phyloP scores from a whole-genome alignment of 225 moss, liverwort and hornwort genomes.

The Marchantia polymorpha region DNA sequence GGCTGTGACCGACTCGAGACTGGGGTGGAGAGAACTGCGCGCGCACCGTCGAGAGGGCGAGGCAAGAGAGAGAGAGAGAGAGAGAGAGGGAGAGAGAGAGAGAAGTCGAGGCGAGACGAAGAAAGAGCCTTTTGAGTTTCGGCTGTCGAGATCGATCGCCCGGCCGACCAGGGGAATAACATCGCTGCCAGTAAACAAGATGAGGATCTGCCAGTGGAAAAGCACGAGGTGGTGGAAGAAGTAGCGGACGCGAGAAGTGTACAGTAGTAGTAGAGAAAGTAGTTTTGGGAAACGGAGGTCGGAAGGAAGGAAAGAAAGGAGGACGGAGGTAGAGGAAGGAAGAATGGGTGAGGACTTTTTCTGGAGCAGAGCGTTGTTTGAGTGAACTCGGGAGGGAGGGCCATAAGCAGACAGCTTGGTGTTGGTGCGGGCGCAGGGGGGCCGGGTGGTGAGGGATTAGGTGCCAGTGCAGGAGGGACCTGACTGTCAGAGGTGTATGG shows the following conservation, averaged over 20 bases:
- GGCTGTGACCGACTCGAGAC: not conserved
- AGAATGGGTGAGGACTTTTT: constrained; percentile 6
- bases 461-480: not conserved
- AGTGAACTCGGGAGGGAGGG: not conserved
- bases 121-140: not conserved
- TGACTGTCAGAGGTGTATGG: constrained; percentile 25
- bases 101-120: constrained; percentile 1
- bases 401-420: not conserved
- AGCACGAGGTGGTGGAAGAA: constrained; percentile 8
- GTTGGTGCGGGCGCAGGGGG: constrained; percentile 2
- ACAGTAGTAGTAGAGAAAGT: not conserved
- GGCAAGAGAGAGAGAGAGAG: not conserved
- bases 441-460: not conserved
- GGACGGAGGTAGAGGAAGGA: not conserved
- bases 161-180: not conserved
- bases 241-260: not conserved
- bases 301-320: not conserved
- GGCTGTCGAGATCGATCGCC: not conserved
- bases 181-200: not conserved
- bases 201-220: constrained; percentile 6
- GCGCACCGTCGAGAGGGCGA: not conserved
- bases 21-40: not conserved
- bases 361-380: not conserved
- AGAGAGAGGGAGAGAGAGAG: not conserved
- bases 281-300: not conserved